phyloP scores from a whole-genome alignment of 1,284 basidiomycete genomes.

The Apiotrichum montevideense region DNA sequence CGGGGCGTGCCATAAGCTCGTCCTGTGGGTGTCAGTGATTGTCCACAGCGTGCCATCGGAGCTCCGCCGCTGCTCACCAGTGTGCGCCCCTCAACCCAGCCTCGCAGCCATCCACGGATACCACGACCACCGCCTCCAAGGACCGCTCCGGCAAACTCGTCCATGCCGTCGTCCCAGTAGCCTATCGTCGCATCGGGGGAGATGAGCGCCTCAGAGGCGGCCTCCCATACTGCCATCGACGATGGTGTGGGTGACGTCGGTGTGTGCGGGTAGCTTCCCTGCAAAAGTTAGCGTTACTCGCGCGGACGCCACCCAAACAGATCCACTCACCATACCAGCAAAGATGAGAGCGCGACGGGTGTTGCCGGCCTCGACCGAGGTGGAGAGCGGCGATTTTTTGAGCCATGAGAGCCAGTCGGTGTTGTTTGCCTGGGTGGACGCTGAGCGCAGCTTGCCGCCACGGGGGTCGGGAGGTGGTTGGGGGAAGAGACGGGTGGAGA shows the following conservation, averaged over 20 bases:
- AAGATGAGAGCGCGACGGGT: constrained; percentile 36
- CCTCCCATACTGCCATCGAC: constrained; percentile 41
- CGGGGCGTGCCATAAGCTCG: constrained; percentile 43
- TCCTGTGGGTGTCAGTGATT: constrained; percentile 24
- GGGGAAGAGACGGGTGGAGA: constrained; percentile 18
- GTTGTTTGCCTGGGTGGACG: constrained; percentile 28
- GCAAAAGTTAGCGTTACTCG: constrained; percentile 1
- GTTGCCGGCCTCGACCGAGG: constrained; percentile 7
- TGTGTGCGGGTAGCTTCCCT: constrained; percentile 47
- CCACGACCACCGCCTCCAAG: constrained; percentile 22
- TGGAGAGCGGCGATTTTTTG: constrained; percentile 19
- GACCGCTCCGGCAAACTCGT: constrained; percentile 34
- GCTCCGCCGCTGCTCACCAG: constrained; percentile 24
- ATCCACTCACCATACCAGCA: constrained; percentile 39
- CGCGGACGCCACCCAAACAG: background rate
- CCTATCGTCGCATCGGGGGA: constrained; percentile 39
- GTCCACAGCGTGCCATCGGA: background rate
- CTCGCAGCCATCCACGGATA: constrained; percentile 38
- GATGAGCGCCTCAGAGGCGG: constrained; percentile 42
- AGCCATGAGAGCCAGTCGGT: constrained; percentile 40
- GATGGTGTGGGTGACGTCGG: constrained; percentile 40
- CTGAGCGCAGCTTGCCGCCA: constrained; percentile 14
- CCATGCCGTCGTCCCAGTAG: constrained; percentile 38
- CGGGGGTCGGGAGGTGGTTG: constrained; percentile 22
- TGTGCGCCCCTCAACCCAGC: constrained; percentile 43